Conservation (phyloP, 345 rosid genomes). For the Hypericum perforatum region DNA sequence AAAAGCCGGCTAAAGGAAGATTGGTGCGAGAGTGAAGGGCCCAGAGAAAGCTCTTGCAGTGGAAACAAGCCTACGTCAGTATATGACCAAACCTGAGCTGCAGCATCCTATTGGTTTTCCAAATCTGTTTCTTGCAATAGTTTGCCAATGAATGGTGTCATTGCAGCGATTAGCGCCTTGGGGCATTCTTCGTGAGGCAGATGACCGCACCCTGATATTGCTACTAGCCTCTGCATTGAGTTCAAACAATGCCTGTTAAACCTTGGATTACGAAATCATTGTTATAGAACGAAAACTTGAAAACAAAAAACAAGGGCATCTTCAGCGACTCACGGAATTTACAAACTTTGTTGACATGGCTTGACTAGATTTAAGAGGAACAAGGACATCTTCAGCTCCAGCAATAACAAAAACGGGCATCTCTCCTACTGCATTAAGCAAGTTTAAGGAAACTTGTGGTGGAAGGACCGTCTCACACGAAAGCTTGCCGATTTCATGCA, state of each 20-base stretch:
- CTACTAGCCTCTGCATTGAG: conserved; percentile 71
- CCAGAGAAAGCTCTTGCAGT: conserved; percentile 10
- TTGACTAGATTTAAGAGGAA: conserved; percentile 73
- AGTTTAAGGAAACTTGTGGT: conserved; percentile 38
- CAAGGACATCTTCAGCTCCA: conserved; percentile 82
- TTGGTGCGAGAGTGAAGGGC: neutral
- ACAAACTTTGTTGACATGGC: conserved; percentile 74
- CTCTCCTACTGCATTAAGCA: conserved; percentile 58
- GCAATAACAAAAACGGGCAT: conserved; percentile 69
- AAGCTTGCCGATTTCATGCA: conserved; percentile 81
- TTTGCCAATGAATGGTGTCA: conserved; percentile 68
- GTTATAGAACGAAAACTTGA: neutral
- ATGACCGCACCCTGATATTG: conserved; percentile 94
- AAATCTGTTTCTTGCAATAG: conserved; percentile 39
- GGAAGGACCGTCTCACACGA: conserved; percentile 73
- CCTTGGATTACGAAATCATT: neutral
- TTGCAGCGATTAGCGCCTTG: conserved; percentile 75
- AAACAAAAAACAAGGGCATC: neutral
- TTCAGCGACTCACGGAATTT: conserved; percentile 67
- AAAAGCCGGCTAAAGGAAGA: neutral
- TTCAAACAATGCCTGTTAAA: neutral
- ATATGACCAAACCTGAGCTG: conserved; percentile 5
- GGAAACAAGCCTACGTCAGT: conserved; percentile 21
- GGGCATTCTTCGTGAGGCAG: conserved; percentile 99
- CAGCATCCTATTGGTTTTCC: conserved; percentile 35